phyloP scores from a whole-genome alignment of 495 filamentous ascomycete species.

The Penicillium herquei region DNA sequence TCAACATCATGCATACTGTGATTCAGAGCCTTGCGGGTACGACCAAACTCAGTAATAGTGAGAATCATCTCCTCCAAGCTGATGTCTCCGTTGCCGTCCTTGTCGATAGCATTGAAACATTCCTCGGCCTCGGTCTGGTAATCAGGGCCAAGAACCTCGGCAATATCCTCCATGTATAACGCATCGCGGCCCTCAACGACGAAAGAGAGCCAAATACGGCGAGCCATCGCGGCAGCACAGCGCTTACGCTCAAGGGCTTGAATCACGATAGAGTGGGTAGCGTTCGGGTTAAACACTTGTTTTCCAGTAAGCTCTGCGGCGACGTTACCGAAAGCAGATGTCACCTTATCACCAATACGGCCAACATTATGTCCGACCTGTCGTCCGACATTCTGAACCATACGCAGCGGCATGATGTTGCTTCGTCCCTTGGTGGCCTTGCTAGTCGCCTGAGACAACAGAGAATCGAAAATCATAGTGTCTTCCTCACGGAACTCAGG shows the following conservation, averaged over 20 bases:
- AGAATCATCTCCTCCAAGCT: slow-evolving; percentile 93
- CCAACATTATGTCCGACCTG: slow-evolving; percentile 65
- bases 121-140: slow-evolving; percentile 75
- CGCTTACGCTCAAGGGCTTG: slow-evolving; percentile 80
- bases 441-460: slow-evolving; percentile 36
- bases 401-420: slow-evolving; percentile 65
- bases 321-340: slow-evolving; percentile 85
- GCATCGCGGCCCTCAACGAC: slow-evolving; percentile 84
- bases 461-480: slow-evolving; percentile 79
- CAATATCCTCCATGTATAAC: slow-evolving; percentile 75
- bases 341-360: slow-evolving; percentile 85
- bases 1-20: slow-evolving; percentile 96
- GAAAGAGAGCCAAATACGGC: slow-evolving; percentile 97
- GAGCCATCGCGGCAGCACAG: slow-evolving; percentile 83
- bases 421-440: neutral
- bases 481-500: slow-evolving; percentile 89
- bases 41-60: slow-evolving; percentile 77
- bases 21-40: slow-evolving; percentile 78
- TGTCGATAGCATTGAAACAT: slow-evolving; percentile 74
- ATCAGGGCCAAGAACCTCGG: slow-evolving; percentile 79
- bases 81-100: slow-evolving; percentile 90
- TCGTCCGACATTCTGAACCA: slow-evolving; percentile 52
- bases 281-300: slow-evolving; percentile 86
- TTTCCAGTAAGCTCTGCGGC: slow-evolving; percentile 93
- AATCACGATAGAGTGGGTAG: slow-evolving; percentile 83